Conservation (phyloP, 1,284 basidiomycete genomes). For the Ustilago lituana region DNA sequence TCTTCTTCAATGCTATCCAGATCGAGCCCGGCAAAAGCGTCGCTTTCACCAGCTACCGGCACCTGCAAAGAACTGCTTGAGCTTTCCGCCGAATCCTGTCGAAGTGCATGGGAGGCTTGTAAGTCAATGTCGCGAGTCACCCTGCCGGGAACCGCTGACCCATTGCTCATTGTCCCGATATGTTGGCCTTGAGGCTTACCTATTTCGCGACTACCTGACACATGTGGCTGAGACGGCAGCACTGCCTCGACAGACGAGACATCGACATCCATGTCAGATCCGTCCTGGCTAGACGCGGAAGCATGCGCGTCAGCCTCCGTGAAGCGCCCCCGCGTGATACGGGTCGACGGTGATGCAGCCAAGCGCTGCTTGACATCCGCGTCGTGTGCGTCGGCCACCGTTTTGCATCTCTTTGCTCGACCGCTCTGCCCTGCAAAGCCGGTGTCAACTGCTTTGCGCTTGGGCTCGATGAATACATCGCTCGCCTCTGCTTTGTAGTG, state of each 20-base stretch:
- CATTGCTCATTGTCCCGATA: too few relatives aligned
- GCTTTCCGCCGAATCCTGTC: neutral
- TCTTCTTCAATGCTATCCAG: constrained; percentile 12
- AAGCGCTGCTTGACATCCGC: neutral
- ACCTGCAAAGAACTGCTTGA: neutral
- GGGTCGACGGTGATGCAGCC: too few relatives aligned
- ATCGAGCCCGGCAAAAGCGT: neutral
- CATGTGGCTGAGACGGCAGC: neutral
- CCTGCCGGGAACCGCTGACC: neutral
- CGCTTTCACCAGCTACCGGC: neutral
- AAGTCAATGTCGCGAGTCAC: neutral
- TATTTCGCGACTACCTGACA: too few relatives aligned
- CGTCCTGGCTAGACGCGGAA: neutral
- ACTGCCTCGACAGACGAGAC: neutral
- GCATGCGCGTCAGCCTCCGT: neutral
- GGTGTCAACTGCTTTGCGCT: constrained; percentile 20
- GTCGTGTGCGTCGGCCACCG: too few relatives aligned
- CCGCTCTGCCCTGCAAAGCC: neutral
- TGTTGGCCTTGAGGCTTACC: constrained; percentile 24
- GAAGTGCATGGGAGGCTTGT: neutral
- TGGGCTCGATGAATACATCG: constrained; percentile 2
- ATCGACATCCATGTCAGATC: constrained; percentile 23
- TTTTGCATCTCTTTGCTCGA: constrained; percentile 5
- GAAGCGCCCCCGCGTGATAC: neutral
- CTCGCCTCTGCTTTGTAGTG: neutral